A percentile compares a stretch with the other conserved stretches of the same genome.
Evolutionary conservation across 768 basidiomycete species (phyloP).

Genomic region (Mycena albidolilacea): DNA sequence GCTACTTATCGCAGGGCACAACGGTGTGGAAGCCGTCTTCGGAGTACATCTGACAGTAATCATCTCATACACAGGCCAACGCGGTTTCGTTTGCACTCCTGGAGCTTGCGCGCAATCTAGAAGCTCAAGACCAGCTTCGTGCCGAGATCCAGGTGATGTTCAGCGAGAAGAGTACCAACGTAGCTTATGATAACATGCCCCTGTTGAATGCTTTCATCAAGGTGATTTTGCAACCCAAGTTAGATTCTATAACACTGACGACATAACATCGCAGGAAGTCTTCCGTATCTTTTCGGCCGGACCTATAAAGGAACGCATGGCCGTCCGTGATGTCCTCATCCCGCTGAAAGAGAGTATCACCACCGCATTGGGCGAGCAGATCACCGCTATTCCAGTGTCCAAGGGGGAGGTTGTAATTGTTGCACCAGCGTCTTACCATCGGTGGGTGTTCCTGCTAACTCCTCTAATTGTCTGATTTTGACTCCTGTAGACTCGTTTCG

Average conservation of each 20-base stretch:
- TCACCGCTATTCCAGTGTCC: slow-evolving; percentile 49
- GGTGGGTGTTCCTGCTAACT: slow-evolving; percentile 42
- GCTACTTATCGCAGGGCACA: slow-evolving; percentile 34
- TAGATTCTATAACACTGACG: background rate
- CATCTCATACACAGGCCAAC: slow-evolving; percentile 42
- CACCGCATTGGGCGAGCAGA: slow-evolving; percentile 48
- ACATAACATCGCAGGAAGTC: slow-evolving; percentile 46
- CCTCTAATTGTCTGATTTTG: slow-evolving; percentile 4
- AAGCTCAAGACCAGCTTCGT: slow-evolving; percentile 63
- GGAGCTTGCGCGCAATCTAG: slow-evolving; percentile 59
- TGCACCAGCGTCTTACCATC: slow-evolving; percentile 53
- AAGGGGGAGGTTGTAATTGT: slow-evolving; percentile 51
- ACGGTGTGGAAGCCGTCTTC: slow-evolving; percentile 14
- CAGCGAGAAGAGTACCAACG: background rate
- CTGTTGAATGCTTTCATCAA: slow-evolving; percentile 33
- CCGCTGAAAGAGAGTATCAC: slow-evolving; percentile 55
- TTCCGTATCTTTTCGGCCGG: slow-evolving; percentile 53
- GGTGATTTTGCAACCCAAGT: background rate
- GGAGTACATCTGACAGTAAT: slow-evolving; percentile 1
- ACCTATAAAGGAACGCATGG: slow-evolving; percentile 51
- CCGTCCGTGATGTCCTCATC: slow-evolving; percentile 55
- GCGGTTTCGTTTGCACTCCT: slow-evolving; percentile 61
- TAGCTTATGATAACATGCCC: slow-evolving; percentile 27
- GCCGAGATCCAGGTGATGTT: slow-evolving; percentile 51
- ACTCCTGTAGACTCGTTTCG: slow-evolving; percentile 1